Evolutionary conservation across 2,329 filamentous ascomycete genomes (phyloP).

Genomic region (Fusarium mexicanum): DNA sequence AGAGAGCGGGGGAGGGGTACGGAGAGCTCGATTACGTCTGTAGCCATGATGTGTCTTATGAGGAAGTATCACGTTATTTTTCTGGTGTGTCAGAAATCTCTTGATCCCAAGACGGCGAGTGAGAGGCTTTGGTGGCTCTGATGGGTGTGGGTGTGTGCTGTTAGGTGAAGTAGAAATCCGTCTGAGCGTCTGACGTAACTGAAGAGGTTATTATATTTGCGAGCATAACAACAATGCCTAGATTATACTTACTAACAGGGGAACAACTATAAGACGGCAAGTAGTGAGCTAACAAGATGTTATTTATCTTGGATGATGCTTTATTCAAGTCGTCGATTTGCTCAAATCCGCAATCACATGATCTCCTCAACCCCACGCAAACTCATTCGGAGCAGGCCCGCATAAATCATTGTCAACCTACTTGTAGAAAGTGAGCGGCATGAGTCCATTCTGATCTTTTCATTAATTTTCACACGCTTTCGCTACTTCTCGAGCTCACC

Average conservation of each 20-base stretch:
- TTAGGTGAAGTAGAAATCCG: neutral
- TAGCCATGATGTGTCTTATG: constrained; percentile 37
- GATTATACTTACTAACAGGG: neutral
- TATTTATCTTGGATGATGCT: neutral
- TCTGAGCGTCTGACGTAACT: constrained; percentile 1
- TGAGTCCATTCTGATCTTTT: constrained; percentile 3
- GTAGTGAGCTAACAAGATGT: neutral
- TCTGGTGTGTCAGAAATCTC: neutral
- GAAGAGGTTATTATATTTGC: neutral
- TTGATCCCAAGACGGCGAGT: neutral
- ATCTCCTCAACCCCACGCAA: constrained; percentile 30
- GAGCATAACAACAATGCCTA: neutral
- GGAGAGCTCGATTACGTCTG: constrained; percentile 57
- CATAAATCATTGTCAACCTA: constrained; percentile 17
- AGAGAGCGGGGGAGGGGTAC: constrained; percentile 68
- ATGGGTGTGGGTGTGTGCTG: neutral
- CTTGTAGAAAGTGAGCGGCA: constrained; percentile 11
- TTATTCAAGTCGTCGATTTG: neutral
- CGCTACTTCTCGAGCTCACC: neutral
- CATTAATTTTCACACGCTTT: neutral
- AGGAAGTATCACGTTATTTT: neutral
- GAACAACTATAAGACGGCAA: neutral
- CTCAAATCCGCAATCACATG: constrained; percentile 31
- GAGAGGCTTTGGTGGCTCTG: neutral
- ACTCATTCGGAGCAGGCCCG: constrained; percentile 2